Evolutionary conservation across 1,139 yeast genomes (phyloP).

Genomic region (Protomyces inundatus): DNA sequence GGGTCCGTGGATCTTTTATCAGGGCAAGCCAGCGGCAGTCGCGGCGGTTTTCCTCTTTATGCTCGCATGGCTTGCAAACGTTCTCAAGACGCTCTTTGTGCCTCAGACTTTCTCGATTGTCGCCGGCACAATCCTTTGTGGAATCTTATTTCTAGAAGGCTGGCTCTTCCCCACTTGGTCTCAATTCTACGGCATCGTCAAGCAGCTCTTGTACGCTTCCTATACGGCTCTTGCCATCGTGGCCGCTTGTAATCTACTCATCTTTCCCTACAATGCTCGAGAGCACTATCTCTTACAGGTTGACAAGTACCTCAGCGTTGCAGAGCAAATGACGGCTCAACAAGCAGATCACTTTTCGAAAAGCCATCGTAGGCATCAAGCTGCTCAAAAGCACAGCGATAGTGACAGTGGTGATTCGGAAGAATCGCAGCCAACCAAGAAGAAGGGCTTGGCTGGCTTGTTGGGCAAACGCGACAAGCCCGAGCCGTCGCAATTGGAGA

Average conservation of each 20-base stretch:
- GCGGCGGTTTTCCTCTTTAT: constrained; percentile 16
- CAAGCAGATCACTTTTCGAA: constrained; percentile 17
- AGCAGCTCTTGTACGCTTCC: constrained; percentile 11
- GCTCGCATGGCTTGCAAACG: constrained; percentile 16
- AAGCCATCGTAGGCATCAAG: not conserved
- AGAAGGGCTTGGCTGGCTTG: not conserved
- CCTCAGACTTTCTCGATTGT: constrained; percentile 7
- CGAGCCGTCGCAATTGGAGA: not conserved
- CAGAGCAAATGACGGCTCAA: constrained; percentile 5
- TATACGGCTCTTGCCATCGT: constrained; percentile 9
- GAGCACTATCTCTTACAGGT: constrained; percentile 8
- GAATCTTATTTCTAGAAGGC: constrained; percentile 12
- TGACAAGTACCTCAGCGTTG: constrained; percentile 4
- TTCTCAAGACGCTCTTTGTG: constrained; percentile 9
- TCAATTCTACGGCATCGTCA: constrained; percentile 4
- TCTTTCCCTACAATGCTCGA: constrained; percentile 22
- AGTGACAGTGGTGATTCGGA: not conserved
- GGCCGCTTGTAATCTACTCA: not conserved
- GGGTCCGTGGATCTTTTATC: constrained; percentile 9
- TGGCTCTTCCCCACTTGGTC: constrained; percentile 14
- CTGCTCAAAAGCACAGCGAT: not conserved
- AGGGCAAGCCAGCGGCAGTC: constrained; percentile 18
- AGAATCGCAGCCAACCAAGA: not conserved
- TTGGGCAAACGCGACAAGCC: not conserved
- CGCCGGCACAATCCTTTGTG: constrained; percentile 4